Percentiles rank a stretch among this genome's conserved stretches.
These are phyloP conservation scores for Coix lacrymajobi DNA, from an alignment of 176 grass and related monocot species.

Conservation along the genomic window DNA sequence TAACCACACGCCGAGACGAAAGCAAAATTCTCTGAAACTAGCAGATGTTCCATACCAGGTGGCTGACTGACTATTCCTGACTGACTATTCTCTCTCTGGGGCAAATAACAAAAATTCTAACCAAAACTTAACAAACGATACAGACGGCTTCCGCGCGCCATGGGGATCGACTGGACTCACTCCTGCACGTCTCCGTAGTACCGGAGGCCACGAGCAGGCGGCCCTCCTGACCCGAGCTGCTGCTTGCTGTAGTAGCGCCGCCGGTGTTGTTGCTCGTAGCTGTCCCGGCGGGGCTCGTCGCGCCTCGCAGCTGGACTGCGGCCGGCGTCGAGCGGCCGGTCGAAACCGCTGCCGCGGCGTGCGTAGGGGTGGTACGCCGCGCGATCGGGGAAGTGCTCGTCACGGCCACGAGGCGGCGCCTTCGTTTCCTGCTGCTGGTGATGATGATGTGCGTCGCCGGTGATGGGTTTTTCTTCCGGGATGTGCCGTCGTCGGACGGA, in stretches of 20 bases:
- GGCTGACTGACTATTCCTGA: no score
- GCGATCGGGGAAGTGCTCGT: background rate
- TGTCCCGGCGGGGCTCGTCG: background rate
- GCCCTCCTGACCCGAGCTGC: background rate
- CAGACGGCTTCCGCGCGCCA: background rate
- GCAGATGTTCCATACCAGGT: background rate
- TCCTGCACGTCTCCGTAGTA: background rate
- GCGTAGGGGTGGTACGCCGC: conserved; percentile 16
- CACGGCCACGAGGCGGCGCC: background rate
- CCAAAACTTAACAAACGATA: background rate
- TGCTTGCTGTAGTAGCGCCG: background rate
- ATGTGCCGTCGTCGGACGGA: background rate
- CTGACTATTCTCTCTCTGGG: no score
- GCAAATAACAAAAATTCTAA: background rate
- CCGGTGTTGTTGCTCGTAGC: background rate
- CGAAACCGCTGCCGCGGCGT: background rate
- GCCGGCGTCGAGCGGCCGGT: background rate
- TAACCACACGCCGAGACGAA: background rate
- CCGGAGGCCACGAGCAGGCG: background rate
- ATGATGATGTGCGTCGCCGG: background rate
- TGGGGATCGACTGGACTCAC: background rate
- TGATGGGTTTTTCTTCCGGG: background rate
- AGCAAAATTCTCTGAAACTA: background rate
- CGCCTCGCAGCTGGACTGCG: background rate
- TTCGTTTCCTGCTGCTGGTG: background rate